Evolutionary conservation across 768 basidiomycete species (phyloP), one percentile per base, ranked within the genome.

Genomic region (Boletales sp.): DNA sequence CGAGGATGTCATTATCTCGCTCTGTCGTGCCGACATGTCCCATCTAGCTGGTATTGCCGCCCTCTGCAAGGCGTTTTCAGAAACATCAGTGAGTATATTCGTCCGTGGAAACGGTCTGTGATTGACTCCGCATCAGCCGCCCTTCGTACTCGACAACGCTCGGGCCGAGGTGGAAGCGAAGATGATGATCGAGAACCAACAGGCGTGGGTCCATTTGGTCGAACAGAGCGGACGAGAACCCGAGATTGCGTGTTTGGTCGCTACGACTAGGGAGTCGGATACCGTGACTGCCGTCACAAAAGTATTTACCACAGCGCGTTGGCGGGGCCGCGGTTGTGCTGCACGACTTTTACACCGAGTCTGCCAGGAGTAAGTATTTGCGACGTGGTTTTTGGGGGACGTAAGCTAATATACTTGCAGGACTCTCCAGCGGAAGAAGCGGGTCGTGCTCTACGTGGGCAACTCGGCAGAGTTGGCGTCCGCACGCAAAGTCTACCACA

Each of bases 231-330:
- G 54, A 2, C 57, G 39, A 43, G 40, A 45, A 0, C 49, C 67
- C 5, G 73, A 75, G 24, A 74, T 88, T 15, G 83, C 86, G 0
- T 87, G 77, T 12, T 78, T 89, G 30, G 82, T 82, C 4, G 86
- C 86, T 3, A 79, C 77, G n/a, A 87, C 86, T 2, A 70, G 87
- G 8, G 79, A 80, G 54, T 80, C 73, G 24, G 69, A 72, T 1
- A 70, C 53, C 4, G 73, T 83, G 17, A 78, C 79, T 6, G 78
- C 83, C 0, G 82, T 90, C 38, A 83, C 83, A 29, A 88, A 90
- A 62, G 86, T 88, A 1, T 84, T 72, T 59, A 87, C 87, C 0
- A 68, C 74, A 48, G 72, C 75, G 0, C 24, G 55, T 5, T 83
- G 77, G 73, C 69, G 82, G 32, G 64, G 74, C 3, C 68, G 62